Percentiles rank a stretch among this genome's conserved stretches.
Evolutionary conservation across 768 basidiomycete species (phyloP).

Genomic region (Agaricus blazei): DNA sequence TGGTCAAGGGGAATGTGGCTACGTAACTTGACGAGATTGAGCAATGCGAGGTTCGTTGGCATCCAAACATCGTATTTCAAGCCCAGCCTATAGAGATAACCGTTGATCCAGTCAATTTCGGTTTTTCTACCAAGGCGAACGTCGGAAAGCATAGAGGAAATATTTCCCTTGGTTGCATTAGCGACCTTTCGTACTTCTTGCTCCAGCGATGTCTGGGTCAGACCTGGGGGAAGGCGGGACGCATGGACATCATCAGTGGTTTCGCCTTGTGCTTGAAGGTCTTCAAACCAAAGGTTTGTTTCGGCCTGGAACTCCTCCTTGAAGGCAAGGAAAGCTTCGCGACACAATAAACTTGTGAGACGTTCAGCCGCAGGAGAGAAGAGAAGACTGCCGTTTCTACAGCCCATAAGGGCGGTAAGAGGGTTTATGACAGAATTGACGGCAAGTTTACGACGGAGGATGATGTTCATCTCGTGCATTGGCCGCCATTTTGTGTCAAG

Average conservation of each 20-base stretch:
- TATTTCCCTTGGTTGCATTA: conserved; percentile 53
- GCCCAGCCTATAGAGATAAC: conserved; percentile 70
- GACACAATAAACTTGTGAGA: conserved; percentile 51
- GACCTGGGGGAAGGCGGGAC: conserved; percentile 39
- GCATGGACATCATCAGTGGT: conserved; percentile 20
- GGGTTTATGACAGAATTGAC: conserved; percentile 83
- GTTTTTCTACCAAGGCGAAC: conserved; percentile 56
- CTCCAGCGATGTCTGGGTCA: conserved; percentile 42
- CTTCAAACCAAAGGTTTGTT: conserved; percentile 26
- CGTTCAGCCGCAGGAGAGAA: conserved; percentile 32
- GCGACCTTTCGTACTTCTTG: conserved; percentile 57
- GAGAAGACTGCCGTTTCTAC: conserved; percentile 76
- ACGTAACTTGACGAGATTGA: conserved; percentile 58
- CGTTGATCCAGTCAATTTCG: conserved; percentile 81
- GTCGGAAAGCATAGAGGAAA: conserved; percentile 80
- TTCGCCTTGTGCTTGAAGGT: conserved; percentile 22
- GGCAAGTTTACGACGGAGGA: conserved; percentile 76
- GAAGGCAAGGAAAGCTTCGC: conserved; percentile 68
- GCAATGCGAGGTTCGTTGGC: conserved; percentile 50
- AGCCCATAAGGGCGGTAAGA: conserved; percentile 74
- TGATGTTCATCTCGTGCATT: conserved; percentile 58
- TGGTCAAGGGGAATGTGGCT: conserved; percentile 50
- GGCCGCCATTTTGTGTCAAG: conserved; percentile 64
- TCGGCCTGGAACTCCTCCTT: conserved; percentile 42
- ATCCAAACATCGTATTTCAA: conserved; percentile 49